These are phyloP conservation scores for Sungouiella blattae DNA, from an alignment of 805 yeast species.

Conservation along the genomic window DNA sequence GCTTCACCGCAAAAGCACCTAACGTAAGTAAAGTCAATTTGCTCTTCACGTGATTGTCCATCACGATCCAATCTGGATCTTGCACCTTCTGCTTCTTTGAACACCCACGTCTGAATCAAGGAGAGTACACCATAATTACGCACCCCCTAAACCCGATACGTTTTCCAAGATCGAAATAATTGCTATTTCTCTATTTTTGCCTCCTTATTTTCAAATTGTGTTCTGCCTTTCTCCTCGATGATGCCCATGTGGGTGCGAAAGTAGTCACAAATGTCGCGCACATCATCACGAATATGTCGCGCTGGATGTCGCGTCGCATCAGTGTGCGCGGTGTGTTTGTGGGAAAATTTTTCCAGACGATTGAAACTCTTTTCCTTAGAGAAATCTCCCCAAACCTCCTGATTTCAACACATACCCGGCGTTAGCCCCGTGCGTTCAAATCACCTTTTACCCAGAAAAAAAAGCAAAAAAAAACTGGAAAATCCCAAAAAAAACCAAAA, in stretches of 20 bases:
- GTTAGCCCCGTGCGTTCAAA: constrained; percentile 7
- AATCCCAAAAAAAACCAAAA: constrained; percentile 10
- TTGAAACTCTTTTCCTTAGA: constrained; percentile 10
- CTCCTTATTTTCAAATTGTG: too few relatives aligned
- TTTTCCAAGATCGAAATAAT: too few relatives aligned
- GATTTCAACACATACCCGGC: constrained; percentile 1
- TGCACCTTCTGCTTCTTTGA: too few relatives aligned
- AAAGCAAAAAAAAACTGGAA: constrained; percentile 9
- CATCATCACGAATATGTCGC: background rate
- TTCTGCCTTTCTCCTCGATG: too few relatives aligned
- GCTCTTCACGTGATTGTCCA: too few relatives aligned
- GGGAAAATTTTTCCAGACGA: constrained; percentile 10
- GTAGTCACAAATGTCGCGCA: background rate
- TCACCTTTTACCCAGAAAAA: constrained; percentile 9
- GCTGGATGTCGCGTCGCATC: constrained; percentile 1
- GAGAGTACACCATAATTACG: too few relatives aligned
- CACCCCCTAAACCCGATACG: too few relatives aligned
- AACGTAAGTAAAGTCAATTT: too few relatives aligned
- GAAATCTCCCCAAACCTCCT: constrained; percentile 13
- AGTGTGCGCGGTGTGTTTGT: background rate
- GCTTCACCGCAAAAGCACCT: too few relatives aligned
- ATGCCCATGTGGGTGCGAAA: background rate
- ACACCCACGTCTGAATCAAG: too few relatives aligned
- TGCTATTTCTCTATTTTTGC: too few relatives aligned
- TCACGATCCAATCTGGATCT: too few relatives aligned